Evolutionary conservation across 352 stramenopile species (phyloP).

Genomic region (Pythium insidiosum): DNA sequence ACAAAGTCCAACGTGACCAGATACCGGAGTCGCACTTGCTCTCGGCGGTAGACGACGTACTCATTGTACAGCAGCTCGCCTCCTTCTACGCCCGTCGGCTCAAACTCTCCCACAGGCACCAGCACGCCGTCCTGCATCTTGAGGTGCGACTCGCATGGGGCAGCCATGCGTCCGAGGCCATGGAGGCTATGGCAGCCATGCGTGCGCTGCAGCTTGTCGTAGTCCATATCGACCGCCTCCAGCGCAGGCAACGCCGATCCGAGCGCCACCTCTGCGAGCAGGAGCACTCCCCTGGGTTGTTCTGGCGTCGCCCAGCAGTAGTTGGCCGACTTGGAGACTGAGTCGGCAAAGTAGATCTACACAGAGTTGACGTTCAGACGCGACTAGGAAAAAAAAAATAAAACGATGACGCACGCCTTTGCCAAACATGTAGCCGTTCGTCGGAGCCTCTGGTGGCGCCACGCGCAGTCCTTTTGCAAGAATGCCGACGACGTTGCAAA

Average conservation of each 20-base stretch:
- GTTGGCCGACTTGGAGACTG: conserved; percentile 69
- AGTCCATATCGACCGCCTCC: conserved; percentile 45
- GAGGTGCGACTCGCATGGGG: conserved; percentile 29
- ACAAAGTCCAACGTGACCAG: conserved; percentile 44
- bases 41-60: conserved; percentile 62
- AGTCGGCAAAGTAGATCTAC: conserved; percentile 84
- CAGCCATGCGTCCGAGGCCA: conserved; percentile 47
- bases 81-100: conserved; percentile 27
- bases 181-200: conserved; percentile 40
- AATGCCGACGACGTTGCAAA: conserved; percentile 78
- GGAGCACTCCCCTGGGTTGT: conserved; percentile 47
- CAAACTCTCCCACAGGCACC: conserved; percentile 48
- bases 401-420: too few species aligned
- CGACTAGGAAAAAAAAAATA: too few species aligned
- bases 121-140: conserved; percentile 41
- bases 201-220: conserved; percentile 25
- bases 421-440: conserved; percentile 79
- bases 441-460: conserved; percentile 67
- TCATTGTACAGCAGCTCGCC: conserved; percentile 68
- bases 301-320: conserved; percentile 74
- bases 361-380: background rate
- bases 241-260: conserved; percentile 34
- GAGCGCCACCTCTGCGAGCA: conserved; percentile 60
- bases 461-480: conserved; percentile 72
- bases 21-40: conserved; percentile 62